Evolutionary conservation across 2,329 filamentous ascomycete species (phyloP), one percentile per base, ranked within the genome.

Genomic region (Trichoderma cornu-damae): DNA sequence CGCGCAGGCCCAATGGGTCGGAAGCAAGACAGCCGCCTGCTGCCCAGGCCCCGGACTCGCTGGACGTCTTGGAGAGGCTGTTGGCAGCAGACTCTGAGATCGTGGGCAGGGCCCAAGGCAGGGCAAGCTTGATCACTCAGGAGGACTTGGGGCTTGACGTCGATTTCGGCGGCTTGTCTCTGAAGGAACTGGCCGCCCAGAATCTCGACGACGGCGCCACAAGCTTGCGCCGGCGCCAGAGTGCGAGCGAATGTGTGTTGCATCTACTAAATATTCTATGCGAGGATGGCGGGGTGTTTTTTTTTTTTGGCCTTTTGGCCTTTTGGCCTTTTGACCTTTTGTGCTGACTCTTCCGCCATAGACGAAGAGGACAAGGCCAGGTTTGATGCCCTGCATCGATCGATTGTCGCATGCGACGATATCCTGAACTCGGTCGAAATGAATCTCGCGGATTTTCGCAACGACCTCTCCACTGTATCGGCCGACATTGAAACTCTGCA

Each of bases 401-500:
- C 92, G 3, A 97, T 99, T 66, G 73, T 79, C 69, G 89, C 90
- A 50, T 99, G 93, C 74, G 94, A 99, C 72, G 88, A 96, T 69
- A 90, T 97, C 50, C 81, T 97, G 44, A 89, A 86, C 71, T 96
- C 92, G 0, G 94, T 99, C 55, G 93, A 99, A 74, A 86, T 84
- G 30, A 97, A 96, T 69, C 79, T 99, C 53, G 89, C 89, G 35
- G 93, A 87, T 70, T 99, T 99, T 69, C 91, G 95, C 69, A 89
- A 91, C 60, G 95, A 99, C 71, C 82, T 99, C 9, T 93, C 90
- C 7, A 83, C 85, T 12, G 94, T 99, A 11, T 96, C 94, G 1
- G 87, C 91, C 6, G 94, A 99, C 69, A 99, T 99, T 51, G 94
- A 99, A 73, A 91, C 86, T 2, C 75, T 99, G 38, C 94, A 99